phyloP scores from a whole-genome alignment of 345 rosid species.

The Boechera retrofracta region DNA sequence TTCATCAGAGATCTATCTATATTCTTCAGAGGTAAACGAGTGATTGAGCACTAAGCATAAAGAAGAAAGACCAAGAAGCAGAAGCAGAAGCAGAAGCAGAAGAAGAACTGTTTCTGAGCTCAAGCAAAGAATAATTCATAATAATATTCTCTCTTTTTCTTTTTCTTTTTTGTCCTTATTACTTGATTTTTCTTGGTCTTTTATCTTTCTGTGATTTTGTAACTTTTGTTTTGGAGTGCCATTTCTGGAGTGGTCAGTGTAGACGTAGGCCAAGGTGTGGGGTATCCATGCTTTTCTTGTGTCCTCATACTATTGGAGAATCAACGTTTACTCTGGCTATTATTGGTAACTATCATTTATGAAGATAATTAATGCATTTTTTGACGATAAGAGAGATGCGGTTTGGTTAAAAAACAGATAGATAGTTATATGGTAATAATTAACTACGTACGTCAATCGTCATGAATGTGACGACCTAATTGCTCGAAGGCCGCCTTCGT shows the following conservation, averaged over 20 bases:
- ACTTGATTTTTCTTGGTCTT: not conserved
- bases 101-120: constrained; percentile 24
- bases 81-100: constrained; percentile 6
- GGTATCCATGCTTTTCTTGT: constrained; percentile 42
- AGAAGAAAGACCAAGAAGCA: constrained; percentile 8
- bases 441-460: not conserved
- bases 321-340: not conserved
- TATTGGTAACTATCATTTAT: not conserved
- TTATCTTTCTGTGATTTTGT: not conserved
- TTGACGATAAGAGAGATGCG: not conserved
- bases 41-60: constrained; percentile 21
- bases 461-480: constrained; percentile 1
- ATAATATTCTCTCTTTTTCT: constrained; percentile 33
- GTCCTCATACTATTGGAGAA: constrained; percentile 20
- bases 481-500: constrained; percentile 17
- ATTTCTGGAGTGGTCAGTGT: constrained; percentile 31
- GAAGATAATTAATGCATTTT: not conserved
- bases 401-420: not conserved
- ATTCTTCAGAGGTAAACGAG: constrained; percentile 19
- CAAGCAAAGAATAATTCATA: constrained; percentile 43
- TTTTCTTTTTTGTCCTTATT: not conserved
- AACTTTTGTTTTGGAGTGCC: constrained; percentile 18
- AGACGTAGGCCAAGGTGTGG: constrained; percentile 40
- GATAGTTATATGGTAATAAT: not conserved
- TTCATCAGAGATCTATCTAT: constrained; percentile 29